Evolutionary conservation across 116 monocot genomes (phyloP).

Genomic region (Cymodocea nodosa): DNA sequence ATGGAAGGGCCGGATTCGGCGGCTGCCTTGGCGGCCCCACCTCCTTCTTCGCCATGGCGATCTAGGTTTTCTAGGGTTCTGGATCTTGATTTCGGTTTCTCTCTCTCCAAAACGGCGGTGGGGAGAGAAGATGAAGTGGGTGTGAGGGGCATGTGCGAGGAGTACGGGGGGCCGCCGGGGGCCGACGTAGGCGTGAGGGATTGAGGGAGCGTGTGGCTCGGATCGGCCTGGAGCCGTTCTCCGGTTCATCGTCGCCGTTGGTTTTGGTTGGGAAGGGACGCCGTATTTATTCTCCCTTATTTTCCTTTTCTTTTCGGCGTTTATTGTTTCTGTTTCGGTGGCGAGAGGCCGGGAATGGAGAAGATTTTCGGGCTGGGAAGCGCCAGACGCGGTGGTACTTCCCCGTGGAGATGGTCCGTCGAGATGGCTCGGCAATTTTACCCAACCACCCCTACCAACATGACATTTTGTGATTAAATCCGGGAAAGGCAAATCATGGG

Average conservation of each 20-base stretch:
- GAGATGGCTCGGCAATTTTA: too few relatives aligned
- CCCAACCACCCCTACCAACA: too few relatives aligned
- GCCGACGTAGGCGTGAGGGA: not conserved
- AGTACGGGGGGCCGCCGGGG: conserved; percentile 1
- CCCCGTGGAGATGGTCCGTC: too few relatives aligned
- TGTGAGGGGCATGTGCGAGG: conserved; percentile 5
- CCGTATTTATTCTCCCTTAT: too few relatives aligned
- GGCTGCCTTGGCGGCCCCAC: conserved; percentile 1
- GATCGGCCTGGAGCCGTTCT: not conserved
- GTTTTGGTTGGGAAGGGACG: not conserved
- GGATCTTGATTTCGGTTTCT: not conserved
- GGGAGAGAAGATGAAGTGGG: not conserved
- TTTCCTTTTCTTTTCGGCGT: too few relatives aligned
- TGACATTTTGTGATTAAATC: too few relatives aligned
- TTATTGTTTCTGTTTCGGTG: too few relatives aligned
- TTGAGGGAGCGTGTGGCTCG: not conserved
- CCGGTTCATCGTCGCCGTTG: conserved; percentile 8
- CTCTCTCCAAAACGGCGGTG: not conserved
- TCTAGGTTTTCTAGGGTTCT: not conserved
- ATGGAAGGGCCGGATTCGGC: conserved; percentile 14
- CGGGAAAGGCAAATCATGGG: too few relatives aligned
- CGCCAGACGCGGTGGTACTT: too few relatives aligned
- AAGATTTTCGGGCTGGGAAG: too few relatives aligned
- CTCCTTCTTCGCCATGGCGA: conserved; percentile 7
- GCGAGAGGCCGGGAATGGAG: too few relatives aligned